These are phyloP conservation scores for Backusella circina DNA, from an alignment of 192 early-diverging fungal species.

Conservation along the genomic window DNA sequence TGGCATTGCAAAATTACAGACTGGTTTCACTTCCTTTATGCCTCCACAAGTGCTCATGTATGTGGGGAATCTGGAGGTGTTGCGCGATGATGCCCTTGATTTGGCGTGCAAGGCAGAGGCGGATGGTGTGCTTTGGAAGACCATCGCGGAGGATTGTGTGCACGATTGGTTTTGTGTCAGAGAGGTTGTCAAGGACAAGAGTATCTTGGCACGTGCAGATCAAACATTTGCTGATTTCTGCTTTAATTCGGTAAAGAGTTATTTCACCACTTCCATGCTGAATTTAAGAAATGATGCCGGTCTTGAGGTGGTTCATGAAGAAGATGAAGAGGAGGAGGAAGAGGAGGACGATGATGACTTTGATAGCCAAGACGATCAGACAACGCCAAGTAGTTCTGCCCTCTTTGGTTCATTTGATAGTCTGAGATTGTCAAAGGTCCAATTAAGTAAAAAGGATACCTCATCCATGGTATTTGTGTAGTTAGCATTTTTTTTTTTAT, in stretches of 20 bases:
- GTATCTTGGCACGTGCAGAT: constrained; percentile 26
- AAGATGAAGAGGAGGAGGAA: constrained; percentile 15
- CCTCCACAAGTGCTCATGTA: constrained; percentile 27
- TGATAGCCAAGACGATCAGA: neutral
- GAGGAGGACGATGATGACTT: constrained; percentile 13
- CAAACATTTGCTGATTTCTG: constrained; percentile 27
- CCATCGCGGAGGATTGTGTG: constrained; percentile 29
- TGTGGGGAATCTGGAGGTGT: constrained; percentile 32
- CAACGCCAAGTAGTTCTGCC: neutral
- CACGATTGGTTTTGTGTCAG: constrained; percentile 43
- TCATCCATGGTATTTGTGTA: constrained; percentile 4
- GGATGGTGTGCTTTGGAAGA: constrained; percentile 31
- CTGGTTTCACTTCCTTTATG: constrained; percentile 30
- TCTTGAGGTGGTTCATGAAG: constrained; percentile 16
- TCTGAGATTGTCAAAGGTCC: neutral
- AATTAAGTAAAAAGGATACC: constrained; percentile 2
- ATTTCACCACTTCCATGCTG: neutral
- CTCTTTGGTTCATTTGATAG: neutral
- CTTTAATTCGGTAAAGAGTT: constrained; percentile 2
- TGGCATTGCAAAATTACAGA: constrained; percentile 32
- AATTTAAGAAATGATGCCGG: constrained; percentile 1
- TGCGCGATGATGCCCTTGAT: constrained; percentile 33
- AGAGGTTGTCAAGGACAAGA: constrained; percentile 36
- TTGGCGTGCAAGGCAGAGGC: constrained; percentile 27
- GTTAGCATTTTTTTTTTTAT: neutral